Percentiles rank a stretch among this genome's conserved stretches.
phyloP scores from a whole-genome alignment of 352 stramenopile genomes.

The Phytopythium cucurbitacearum region DNA sequence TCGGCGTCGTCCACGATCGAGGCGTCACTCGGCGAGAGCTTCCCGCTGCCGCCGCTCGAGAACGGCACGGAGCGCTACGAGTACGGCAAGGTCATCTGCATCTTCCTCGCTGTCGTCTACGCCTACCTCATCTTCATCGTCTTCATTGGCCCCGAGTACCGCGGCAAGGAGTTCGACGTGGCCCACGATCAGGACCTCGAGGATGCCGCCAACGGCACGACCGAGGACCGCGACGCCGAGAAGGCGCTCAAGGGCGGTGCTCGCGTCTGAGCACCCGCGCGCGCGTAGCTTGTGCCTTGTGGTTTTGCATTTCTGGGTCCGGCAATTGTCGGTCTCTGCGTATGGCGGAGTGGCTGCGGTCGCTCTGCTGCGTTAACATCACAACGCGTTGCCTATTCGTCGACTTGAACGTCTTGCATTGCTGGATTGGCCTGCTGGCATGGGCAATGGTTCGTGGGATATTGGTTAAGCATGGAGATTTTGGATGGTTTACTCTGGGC shows the following conservation, averaged over 20 bases:
- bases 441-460: too few species aligned
- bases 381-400: too few species aligned
- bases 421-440: too few species aligned
- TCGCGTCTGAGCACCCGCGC: too few species aligned
- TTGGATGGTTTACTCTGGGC: too few species aligned
- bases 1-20: conserved; percentile 55
- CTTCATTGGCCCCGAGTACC: conserved; percentile 38
- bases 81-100: conserved; percentile 47
- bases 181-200: conserved; percentile 34
- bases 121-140: conserved; percentile 40
- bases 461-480: too few species aligned
- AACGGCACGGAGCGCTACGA: conserved; percentile 28
- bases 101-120: conserved; percentile 44
- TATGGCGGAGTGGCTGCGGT: too few species aligned
- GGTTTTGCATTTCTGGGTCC: too few species aligned
- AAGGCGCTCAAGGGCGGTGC: conserved; percentile 16
- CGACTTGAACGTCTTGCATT: too few species aligned
- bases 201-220: conserved; percentile 20
- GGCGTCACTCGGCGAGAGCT: conserved; percentile 33
- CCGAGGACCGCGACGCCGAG: conserved; percentile 25
- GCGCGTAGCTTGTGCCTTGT: too few species aligned
- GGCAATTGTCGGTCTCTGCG: too few species aligned
- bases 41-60: conserved; percentile 26
- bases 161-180: conserved; percentile 48
- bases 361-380: too few species aligned